Evolutionary conservation across 202 grass and related monocot species (phyloP), one percentile per base, ranked within the genome.

Genomic region (Miscanthus sacchariflorus): DNA sequence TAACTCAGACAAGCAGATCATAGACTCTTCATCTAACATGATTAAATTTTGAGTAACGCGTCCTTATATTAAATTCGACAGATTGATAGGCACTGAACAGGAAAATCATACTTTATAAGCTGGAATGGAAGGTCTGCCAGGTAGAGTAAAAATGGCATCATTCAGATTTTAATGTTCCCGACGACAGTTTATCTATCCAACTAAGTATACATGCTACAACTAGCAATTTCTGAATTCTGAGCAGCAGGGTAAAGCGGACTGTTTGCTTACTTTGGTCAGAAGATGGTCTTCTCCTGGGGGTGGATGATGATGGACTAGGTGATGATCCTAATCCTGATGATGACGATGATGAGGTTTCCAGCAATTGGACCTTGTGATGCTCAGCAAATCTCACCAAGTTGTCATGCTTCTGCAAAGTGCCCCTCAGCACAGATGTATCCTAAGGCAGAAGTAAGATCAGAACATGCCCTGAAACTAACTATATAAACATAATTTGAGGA

Each of bases 361-460:
- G 86, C 73, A 95, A 84, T 43, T 82, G 78, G 69, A 76, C 80
- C 70, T 95, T 99, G 49, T 86, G 82, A 86, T 83, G 87, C 78
- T 96, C 79, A 12, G 84, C 82, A 86, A 88, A 93, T 44, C 84
- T 99, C 69, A 95, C 84, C 81, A 99, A 88, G 89, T 91, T 99
- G 64, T 89, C 93, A 86, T 95, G 72, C 71, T 87, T 99, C 44
- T 80, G 89, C 65, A 99, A 83, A 92, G 87, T 89, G 76, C 87
- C 89, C 66, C 84, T 88, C 84, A 99, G 84, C 59, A 90, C 78
- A 86, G 97, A 99, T 58, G 91, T 74, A 65, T 95, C 92, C 97
- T 99, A 81, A 86, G 38, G 58, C 68, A 85, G 28, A 76, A 73
- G 33, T 36, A 67, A 68, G n/a, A 63, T 79, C 46, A 90, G 56